Evolutionary conservation across 2,329 filamentous ascomycete genomes (phyloP).

Genomic region (Paraconiothyrium brasiliense): DNA sequence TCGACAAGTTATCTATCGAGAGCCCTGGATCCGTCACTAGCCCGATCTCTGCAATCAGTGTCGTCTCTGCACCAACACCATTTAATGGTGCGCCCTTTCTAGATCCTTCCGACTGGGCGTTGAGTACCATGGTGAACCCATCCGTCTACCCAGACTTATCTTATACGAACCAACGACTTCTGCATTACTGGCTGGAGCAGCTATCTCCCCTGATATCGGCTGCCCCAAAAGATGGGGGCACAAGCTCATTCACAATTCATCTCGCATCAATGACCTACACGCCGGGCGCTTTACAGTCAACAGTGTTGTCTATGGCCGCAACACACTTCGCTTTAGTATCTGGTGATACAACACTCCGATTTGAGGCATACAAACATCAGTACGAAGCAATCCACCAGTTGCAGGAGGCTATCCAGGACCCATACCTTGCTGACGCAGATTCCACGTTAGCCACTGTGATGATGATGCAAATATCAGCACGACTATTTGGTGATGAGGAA

Average conservation of each 20-base stretch:
- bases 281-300: slow-evolving; percentile 38
- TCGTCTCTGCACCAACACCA: slow-evolving; percentile 23
- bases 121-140: neutral
- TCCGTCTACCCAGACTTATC: slow-evolving; percentile 26
- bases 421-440: slow-evolving; percentile 29
- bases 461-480: slow-evolving; percentile 47
- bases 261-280: slow-evolving; percentile 39
- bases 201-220: slow-evolving; percentile 39
- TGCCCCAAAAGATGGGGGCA: slow-evolving; percentile 27
- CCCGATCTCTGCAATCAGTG: slow-evolving; percentile 27
- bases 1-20: slow-evolving; percentile 12
- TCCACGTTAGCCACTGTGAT: slow-evolving; percentile 41
- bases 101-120: neutral
- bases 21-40: slow-evolving; percentile 18
- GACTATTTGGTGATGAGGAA: slow-evolving; percentile 38
- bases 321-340: slow-evolving; percentile 38
- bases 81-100: slow-evolving; percentile 7
- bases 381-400: slow-evolving; percentile 38
- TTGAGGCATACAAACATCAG: slow-evolving; percentile 41
- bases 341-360: slow-evolving; percentile 29
- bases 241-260: slow-evolving; percentile 39
- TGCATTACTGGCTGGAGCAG: slow-evolving; percentile 40
- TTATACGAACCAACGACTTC: slow-evolving; percentile 31
- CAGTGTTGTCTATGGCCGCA: slow-evolving; percentile 44
- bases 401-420: slow-evolving; percentile 37